Base-by-base conservation (phyloP, 352 stramenopile genomes). In the Globisporangium apiculatum region DNA sequence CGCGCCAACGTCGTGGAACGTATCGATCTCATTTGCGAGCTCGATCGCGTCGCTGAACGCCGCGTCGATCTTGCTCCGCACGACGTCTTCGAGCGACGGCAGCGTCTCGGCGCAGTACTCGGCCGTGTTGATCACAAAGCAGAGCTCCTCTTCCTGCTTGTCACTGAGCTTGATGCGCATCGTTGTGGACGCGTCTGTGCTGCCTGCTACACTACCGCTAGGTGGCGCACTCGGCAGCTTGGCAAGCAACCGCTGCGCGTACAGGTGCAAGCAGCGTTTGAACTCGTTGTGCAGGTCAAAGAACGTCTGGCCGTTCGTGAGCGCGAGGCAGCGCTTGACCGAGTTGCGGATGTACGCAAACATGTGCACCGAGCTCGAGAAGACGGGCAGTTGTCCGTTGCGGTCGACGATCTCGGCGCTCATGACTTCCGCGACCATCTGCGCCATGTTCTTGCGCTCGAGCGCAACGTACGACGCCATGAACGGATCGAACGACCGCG, bases 331-430 rank as follows among this genome's bases (percentile, higher is more conserved):
- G 15, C 96, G 87, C 60, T 97, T 97, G 42, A 99, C 96, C 7
- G 94, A 98, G 58, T 98, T 98, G 53, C 98, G 98, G 61, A 99
- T 98, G 76, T 99, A 99, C 47, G 97, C 91, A 65, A 99, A 99
- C 62, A 99, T 93, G 63, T 98, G 97, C 15, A 98, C 97, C 3
- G 95, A 98, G 41, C 90, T 98, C 2, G 89, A 98, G 64, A 99
- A 98, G 7, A 99, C 94, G 0, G 96, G 93, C 15, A 98, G 72
- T 51, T 97, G 93, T 10, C 96, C 95, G 40, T 98, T 96, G 46
- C 83, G 88, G 67, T 99, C 95, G 31, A 98, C 92, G 5, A 97
- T 90, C 55, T 97, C 90, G 50, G 96, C 86, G 62, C 79, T 89
- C 66, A 96, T 83, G 41, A 96, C 87, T 65, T 97, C 80, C 37